Evolutionary conservation across 2,329 filamentous ascomycete genomes (phyloP).

Genomic region (Trichoderma semiorbis): DNA sequence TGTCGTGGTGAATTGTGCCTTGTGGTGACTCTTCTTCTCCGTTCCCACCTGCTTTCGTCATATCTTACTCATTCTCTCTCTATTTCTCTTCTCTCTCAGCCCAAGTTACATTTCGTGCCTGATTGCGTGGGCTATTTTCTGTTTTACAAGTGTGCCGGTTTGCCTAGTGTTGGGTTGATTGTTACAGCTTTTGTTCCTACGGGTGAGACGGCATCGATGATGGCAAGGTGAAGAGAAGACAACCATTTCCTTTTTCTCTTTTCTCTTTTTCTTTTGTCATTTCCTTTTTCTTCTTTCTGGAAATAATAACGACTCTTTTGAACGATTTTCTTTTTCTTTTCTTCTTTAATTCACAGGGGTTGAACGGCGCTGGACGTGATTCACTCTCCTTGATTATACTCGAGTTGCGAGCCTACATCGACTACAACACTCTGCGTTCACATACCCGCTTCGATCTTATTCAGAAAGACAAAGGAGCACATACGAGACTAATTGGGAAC

Average conservation of each 20-base stretch:
- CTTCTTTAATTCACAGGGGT: slow-evolving; percentile 5
- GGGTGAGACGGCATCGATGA: slow-evolving; percentile 1
- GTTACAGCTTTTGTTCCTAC: neutral
- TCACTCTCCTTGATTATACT: slow-evolving; percentile 11
- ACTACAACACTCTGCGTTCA: neutral
- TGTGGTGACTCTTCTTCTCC: neutral
- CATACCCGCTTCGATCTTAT: neutral
- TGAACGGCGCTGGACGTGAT: slow-evolving; percentile 21
- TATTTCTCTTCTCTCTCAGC: neutral
- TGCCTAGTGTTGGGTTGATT: slow-evolving; percentile 12
- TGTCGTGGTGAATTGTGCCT: neutral
- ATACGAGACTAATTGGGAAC: neutral
- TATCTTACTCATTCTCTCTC: neutral
- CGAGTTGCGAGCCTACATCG: neutral
- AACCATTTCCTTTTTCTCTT: neutral
- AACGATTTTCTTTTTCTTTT: neutral
- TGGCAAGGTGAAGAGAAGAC: slow-evolving; percentile 12
- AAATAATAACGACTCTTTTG: neutral
- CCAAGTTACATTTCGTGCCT: neutral
- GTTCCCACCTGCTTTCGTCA: neutral
- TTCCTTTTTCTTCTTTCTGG: neutral
- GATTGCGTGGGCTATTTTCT: neutral
- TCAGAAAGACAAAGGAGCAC: neutral
- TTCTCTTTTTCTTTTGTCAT: neutral
- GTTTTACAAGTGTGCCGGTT: slow-evolving; percentile 17